phyloP scores from a whole-genome alignment of 2,329 filamentous ascomycete genomes.

The Talaromyces atroroseus region DNA sequence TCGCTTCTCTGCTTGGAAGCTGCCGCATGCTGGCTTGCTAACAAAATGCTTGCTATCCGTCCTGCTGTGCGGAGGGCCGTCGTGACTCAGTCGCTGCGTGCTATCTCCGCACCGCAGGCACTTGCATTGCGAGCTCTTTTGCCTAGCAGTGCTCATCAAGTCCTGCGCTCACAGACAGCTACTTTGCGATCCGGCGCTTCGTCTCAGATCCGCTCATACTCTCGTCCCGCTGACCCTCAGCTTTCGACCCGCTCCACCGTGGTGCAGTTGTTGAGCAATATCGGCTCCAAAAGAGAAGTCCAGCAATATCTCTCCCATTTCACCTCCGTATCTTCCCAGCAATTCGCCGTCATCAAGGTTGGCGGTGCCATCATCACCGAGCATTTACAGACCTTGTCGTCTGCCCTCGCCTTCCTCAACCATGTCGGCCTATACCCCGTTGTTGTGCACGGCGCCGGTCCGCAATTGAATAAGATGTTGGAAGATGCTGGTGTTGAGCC shows the following conservation, averaged over 20 bases:
- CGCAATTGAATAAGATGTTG: slow-evolving; percentile 87
- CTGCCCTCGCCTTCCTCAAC: slow-evolving; percentile 83
- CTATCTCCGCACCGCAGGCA: slow-evolving; percentile 34
- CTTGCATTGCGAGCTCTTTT: slow-evolving; percentile 23
- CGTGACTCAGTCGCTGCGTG: slow-evolving; percentile 34
- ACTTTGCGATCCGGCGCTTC: slow-evolving; percentile 9
- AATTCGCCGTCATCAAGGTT: slow-evolving; percentile 98
- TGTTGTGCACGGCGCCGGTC: slow-evolving; percentile 90
- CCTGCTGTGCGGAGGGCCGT: slow-evolving; percentile 42
- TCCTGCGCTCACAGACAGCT: slow-evolving; percentile 13
- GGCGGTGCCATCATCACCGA: slow-evolving; percentile 94
- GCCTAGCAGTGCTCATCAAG: slow-evolving; percentile 18
- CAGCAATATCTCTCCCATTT: slow-evolving; percentile 98
- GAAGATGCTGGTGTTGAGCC: slow-evolving; percentile 89
- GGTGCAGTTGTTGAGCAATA: slow-evolving; percentile 86
- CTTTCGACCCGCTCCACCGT: slow-evolving; percentile 71
- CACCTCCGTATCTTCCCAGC: slow-evolving; percentile 90
- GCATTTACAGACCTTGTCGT: slow-evolving; percentile 84
- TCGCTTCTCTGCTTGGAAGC: slow-evolving; percentile 18
- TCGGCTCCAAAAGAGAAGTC: slow-evolving; percentile 91
- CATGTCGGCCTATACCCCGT: slow-evolving; percentile 92
- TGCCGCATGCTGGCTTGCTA: slow-evolving; percentile 36
- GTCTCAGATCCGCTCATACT: slow-evolving; percentile 38
- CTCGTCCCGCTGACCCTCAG: slow-evolving; percentile 45
- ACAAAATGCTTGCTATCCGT: slow-evolving; percentile 40